These are phyloP conservation scores for Rhizopogon rudus DNA, from an alignment of 768 basidiomycete species.

Conservation along the genomic window DNA sequence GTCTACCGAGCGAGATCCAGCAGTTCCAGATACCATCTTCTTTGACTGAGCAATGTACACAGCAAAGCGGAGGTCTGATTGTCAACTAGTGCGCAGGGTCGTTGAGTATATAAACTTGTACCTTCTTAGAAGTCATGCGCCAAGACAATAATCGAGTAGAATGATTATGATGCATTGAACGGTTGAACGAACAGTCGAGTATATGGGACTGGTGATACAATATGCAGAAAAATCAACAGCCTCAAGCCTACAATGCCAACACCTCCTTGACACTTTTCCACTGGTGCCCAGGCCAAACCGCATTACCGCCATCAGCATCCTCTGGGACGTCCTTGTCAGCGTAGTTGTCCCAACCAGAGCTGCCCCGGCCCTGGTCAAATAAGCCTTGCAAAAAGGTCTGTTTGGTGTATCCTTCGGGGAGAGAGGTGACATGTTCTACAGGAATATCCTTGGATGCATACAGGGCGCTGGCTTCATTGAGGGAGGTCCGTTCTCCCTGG, in stretches of 20 bases:
- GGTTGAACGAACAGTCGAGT: not conserved
- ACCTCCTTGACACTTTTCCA: constrained; percentile 26
- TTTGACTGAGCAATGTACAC: constrained; percentile 27
- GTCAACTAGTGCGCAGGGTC: constrained; percentile 12
- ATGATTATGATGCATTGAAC: not conserved
- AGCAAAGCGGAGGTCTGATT: constrained; percentile 24
- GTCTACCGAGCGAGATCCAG: constrained; percentile 30
- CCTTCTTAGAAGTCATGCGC: not conserved
- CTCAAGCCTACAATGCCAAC: constrained; percentile 15
- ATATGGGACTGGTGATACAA: not conserved
- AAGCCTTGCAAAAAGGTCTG: constrained; percentile 26
- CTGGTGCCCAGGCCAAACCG: constrained; percentile 27
- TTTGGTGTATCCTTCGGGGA: constrained; percentile 25
- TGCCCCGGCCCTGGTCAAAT: constrained; percentile 24
- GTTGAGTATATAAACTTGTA: not conserved
- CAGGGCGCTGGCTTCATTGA: constrained; percentile 21
- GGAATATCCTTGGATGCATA: constrained; percentile 18
- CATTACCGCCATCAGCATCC: constrained; percentile 25
- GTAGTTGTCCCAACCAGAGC: constrained; percentile 30
- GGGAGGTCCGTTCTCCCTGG: constrained; percentile 28
- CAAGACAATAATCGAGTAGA: not conserved
- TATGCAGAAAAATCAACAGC: not conserved
- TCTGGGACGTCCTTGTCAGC: constrained; percentile 25
- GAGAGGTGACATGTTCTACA: constrained; percentile 16
- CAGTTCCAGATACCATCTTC: constrained; percentile 30